Evolutionary conservation across 1,284 basidiomycete genomes (phyloP).

Genomic region (Moesziomyces antarcticus): DNA sequence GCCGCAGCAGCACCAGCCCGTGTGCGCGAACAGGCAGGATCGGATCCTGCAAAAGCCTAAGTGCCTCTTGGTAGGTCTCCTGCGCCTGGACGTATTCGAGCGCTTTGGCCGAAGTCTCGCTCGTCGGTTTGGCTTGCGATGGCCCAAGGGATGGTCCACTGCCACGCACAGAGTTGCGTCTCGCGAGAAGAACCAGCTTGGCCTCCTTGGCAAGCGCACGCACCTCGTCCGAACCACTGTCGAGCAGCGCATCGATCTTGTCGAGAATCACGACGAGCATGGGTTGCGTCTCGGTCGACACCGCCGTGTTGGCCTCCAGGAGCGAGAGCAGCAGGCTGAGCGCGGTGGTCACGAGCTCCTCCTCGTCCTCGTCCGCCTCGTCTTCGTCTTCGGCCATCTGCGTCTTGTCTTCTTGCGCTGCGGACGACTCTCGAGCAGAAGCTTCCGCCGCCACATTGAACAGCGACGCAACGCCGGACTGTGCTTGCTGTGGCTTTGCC

Average conservation of each 20-base stretch:
- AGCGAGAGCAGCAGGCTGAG: conserved; percentile 59
- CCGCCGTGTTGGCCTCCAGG: conserved; percentile 50
- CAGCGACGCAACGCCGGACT: conserved; percentile 11
- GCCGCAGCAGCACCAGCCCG: conserved; percentile 71
- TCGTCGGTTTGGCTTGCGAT: conserved; percentile 15
- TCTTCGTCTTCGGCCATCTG: neutral
- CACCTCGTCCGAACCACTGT: conserved; percentile 64
- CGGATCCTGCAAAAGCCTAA: conserved; percentile 88
- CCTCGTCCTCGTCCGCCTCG: conserved; percentile 28
- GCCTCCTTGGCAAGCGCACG: conserved; percentile 78
- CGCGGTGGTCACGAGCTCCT: conserved; percentile 55
- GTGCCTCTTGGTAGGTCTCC: conserved; percentile 80
- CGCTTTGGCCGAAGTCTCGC: conserved; percentile 42
- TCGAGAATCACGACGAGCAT: conserved; percentile 56
- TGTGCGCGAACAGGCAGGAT: conserved; percentile 95
- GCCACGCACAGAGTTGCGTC: conserved; percentile 65
- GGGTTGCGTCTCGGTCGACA: conserved; percentile 43
- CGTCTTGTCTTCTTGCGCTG: neutral
- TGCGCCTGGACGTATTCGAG: conserved; percentile 59
- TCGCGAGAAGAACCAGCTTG: conserved; percentile 81
- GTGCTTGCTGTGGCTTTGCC: conserved; percentile 6
- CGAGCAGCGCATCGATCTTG: conserved; percentile 48
- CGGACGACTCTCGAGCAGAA: neutral
- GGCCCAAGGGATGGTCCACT: neutral
- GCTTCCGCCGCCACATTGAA: conserved; percentile 21